Evolutionary conservation across 306 rosid species (phyloP).

Genomic region (Amphicarpaea edgeworthii): DNA sequence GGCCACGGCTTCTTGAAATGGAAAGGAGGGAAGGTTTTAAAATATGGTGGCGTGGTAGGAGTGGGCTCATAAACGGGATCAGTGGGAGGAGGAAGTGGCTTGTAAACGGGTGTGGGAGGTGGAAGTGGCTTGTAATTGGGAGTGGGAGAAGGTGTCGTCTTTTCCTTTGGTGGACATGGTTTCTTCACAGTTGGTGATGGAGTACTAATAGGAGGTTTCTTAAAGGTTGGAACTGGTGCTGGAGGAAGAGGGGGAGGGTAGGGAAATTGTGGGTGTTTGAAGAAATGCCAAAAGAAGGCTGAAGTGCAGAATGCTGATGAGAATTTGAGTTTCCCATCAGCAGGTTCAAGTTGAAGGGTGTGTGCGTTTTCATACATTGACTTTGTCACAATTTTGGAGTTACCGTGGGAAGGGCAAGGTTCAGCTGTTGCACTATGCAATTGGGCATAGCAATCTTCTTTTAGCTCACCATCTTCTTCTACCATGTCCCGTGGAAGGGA

Average conservation of each 20-base stretch:
- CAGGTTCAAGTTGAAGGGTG: constrained; percentile 52
- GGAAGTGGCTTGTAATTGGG: not conserved
- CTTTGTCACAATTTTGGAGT: constrained; percentile 58
- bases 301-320: constrained; percentile 69
- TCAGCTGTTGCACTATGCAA: constrained; percentile 67
- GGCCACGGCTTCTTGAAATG: constrained; percentile 37
- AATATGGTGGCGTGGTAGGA: constrained; percentile 35
- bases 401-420: constrained; percentile 66
- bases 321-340: constrained; percentile 62
- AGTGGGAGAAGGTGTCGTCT: constrained; percentile 43
- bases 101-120: constrained; percentile 10
- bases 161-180: constrained; percentile 37
- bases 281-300: constrained; percentile 59
- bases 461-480: constrained; percentile 60
- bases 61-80: constrained; percentile 23
- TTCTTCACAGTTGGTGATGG: constrained; percentile 38
- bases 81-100: constrained; percentile 33
- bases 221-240: not conserved
- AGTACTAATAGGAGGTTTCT: not conserved
- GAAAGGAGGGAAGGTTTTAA: constrained; percentile 34
- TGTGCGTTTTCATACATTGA: constrained; percentile 48
- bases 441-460: constrained; percentile 77
- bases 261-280: constrained; percentile 42
- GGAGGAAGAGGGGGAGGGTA: constrained; percentile 54
- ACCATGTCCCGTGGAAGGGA: constrained; percentile 58